phyloP scores from a whole-genome alignment of 2,329 filamentous ascomycete species.

The Capronia coronata region DNA sequence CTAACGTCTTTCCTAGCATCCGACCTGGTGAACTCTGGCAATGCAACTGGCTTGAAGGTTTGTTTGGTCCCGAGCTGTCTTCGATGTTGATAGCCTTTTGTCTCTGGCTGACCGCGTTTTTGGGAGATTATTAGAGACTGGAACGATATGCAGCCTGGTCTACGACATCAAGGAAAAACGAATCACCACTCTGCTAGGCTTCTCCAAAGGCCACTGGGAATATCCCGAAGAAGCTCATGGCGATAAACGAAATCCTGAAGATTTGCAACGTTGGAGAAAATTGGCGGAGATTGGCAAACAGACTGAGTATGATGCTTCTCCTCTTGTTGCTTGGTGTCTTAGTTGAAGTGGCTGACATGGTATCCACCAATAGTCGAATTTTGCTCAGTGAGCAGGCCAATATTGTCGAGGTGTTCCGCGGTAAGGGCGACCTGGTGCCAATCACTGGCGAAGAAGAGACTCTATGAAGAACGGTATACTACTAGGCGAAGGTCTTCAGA shows the following conservation, averaged over 20 bases:
- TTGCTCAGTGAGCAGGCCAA: constrained; percentile 3
- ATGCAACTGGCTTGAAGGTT: constrained; percentile 55
- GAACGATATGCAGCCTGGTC: constrained; percentile 50
- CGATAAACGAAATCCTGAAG: constrained; percentile 49
- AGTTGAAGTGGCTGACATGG: too few species aligned
- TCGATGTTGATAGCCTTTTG: too few species aligned
- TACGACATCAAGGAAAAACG: constrained; percentile 48
- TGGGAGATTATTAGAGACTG: too few species aligned
- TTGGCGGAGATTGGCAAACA: background rate
- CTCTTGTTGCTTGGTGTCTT: too few species aligned
- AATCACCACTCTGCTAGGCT: constrained; percentile 49
- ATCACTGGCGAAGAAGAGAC: too few species aligned
- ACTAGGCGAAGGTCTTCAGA: too few species aligned
- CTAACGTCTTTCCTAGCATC: too few species aligned
- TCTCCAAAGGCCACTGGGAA: constrained; percentile 54
- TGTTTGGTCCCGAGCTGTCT: too few species aligned
- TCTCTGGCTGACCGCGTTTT: too few species aligned
- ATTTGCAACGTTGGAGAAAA: constrained; percentile 46
- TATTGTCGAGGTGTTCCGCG: background rate
- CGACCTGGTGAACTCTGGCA: constrained; percentile 55
- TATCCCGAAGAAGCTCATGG: constrained; percentile 46
- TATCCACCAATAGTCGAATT: too few species aligned
- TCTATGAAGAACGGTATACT: too few species aligned
- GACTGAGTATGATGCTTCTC: background rate
- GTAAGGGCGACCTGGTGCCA: constrained; percentile 1